Evolutionary conservation across 1,284 basidiomycete genomes (phyloP).

Genomic region (Trametes polyzona): DNA sequence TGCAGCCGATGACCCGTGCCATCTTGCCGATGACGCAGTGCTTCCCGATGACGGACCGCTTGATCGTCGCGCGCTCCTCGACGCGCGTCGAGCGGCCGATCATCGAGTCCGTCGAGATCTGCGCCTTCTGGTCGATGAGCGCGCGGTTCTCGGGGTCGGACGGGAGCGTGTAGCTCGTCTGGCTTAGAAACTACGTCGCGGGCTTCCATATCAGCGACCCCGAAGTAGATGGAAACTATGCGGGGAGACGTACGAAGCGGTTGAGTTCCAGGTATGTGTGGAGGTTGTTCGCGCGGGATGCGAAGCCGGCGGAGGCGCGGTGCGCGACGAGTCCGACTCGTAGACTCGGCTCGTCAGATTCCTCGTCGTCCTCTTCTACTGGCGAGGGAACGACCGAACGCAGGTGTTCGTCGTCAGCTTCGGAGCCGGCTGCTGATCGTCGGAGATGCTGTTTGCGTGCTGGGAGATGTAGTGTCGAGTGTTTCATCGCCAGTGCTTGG

Average conservation of each 20-base stretch:
- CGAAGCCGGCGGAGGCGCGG: slow-evolving; percentile 56
- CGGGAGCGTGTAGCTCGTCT: slow-evolving; percentile 56
- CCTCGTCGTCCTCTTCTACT: slow-evolving; percentile 44
- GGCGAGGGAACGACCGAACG: slow-evolving; percentile 48
- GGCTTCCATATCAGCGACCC: neutral
- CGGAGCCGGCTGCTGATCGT: slow-evolving; percentile 6
- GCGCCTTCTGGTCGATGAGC: slow-evolving; percentile 77
- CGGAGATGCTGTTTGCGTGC: slow-evolving; percentile 11
- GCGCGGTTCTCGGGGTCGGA: slow-evolving; percentile 63
- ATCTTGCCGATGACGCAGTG: slow-evolving; percentile 90
- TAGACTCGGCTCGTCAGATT: slow-evolving; percentile 46
- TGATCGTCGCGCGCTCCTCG: slow-evolving; percentile 85
- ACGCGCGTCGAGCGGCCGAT: slow-evolving; percentile 83
- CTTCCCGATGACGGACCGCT: slow-evolving; percentile 86
- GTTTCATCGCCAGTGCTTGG: slow-evolving; percentile 54
- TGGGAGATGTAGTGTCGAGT: slow-evolving; percentile 54
- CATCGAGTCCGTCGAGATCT: slow-evolving; percentile 86
- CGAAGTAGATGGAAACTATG: neutral
- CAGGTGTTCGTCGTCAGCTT: slow-evolving; percentile 23
- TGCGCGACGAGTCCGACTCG: slow-evolving; percentile 68
- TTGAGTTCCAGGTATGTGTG: slow-evolving; percentile 85
- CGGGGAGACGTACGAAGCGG: slow-evolving; percentile 57
- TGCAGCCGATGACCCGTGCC: slow-evolving; percentile 84
- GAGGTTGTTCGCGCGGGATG: slow-evolving; percentile 85
- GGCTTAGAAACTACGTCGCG: slow-evolving; percentile 52